Base-by-base conservation (phyloP, 2,329 filamentous ascomycete species). In the Trichoderma atroviride region DNA sequence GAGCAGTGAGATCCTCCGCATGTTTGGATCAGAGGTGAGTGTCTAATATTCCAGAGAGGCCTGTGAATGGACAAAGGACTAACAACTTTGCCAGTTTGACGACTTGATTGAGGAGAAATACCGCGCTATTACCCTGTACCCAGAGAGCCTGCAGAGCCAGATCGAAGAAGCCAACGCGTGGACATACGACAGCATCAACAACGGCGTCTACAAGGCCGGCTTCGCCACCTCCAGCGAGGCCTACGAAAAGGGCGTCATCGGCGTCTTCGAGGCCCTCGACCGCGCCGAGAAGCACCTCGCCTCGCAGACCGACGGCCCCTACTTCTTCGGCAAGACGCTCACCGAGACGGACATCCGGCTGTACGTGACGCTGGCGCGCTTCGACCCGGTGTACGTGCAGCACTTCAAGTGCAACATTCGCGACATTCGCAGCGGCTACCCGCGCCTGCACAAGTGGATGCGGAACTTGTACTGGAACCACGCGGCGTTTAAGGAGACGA, bases 1-100 rank as follows among this genome's bases (percentile, higher is more conserved):
- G 85, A 93, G 91, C 79, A 90, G 90, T 73, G 94, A 97, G 82
- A 97, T 97, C 78, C 89, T 97, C 78, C 90, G 94, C 77, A 97
- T 97, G 92, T 84, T 97, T 71, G 92, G 92, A 77, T 86, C 85
- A 53, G 92, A 89, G 75, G 93, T 93, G 64, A 22, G 77, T 68
- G 60, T 40, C 29, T 57, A 2, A 9, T 40, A 19, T 35, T 14
- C 6, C 19, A 11, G 16, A 31, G 5, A 31, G 4, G n/a, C 47
- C n/a, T 11, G 16, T 24, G 11, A 55, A 24, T 24, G n/a, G 40
- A 68, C 16, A 33, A 40, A 43, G n/a, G 22, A 31, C 27, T 60
- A 27, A 66, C 5, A 11, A 7, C 29, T 11, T 31, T 7, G n/a
- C 13, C 47, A 84, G 79, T 98, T 98, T 77, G 90, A 98, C 78